Evolutionary conservation across 2,329 filamentous ascomycete genomes (phyloP), one percentile per base, ranked within the genome.

Genomic region (Penicillium sp.): DNA sequence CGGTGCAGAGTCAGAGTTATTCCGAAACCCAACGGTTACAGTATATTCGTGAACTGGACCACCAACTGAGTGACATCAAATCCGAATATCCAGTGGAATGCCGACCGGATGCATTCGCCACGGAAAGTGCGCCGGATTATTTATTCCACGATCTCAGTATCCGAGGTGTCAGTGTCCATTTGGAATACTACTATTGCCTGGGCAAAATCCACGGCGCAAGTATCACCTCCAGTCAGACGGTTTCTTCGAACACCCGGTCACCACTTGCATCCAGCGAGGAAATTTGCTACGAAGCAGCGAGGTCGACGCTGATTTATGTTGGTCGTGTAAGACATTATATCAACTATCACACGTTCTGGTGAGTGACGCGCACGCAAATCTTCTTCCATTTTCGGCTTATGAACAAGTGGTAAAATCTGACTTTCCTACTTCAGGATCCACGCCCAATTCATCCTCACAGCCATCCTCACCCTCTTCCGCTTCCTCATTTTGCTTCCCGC

Each of bases 111-210:
- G 18, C 48, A 2, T 65, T 66, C 39, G 56, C 60, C 1, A 62
- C 55, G 0, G 54, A 56, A 19, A 47, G 14, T 8, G 50, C 56
- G 5, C 64, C 63, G 0, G 55, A 67, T 26, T 64, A 63, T 13
- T 26, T 58, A 2, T 60, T 66, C 29, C 65, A 66, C 23, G 65
- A 67, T 51, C 47, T 67, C 16, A 66, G 64, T 39, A 37, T 67
- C 3, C 61, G 65, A 1, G 65, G 65, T 6, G 58, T 64, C 5
- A 66, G 57, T 34, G 53, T 67, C 2, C 65, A 67, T 24, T 50
- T 67, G 10, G 64, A 67, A 36, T 67, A 67, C 33, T 67, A 66
- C 40, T 62, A 57, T 24, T 62, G 61, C n/a, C 26, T 67, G 2
- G 56, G 59, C 3, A 63, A 60, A 24, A 66, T 67, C n/a, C 65